Evolutionary conservation across 176 grass and related monocot genomes (phyloP).

Genomic region (Juncus effusus): DNA sequence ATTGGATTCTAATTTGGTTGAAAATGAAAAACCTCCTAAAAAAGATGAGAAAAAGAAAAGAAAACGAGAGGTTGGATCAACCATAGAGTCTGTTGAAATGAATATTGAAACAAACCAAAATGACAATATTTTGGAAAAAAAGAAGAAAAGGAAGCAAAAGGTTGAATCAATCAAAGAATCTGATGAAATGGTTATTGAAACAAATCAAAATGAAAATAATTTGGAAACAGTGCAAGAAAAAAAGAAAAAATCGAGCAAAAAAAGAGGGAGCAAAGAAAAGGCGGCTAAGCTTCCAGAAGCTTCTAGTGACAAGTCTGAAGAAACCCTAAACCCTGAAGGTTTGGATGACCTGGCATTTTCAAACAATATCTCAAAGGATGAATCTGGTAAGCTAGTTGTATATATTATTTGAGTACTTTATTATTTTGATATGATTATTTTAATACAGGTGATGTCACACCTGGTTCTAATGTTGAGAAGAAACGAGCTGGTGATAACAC

Average conservation of each 20-base stretch:
- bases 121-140: conserved; percentile 40
- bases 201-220: conserved; percentile 27
- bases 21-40: conserved; percentile 5
- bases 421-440: too few relatives aligned
- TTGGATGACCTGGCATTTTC: too few relatives aligned
- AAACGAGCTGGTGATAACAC: too few relatives aligned
- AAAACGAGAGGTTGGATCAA: not conserved
- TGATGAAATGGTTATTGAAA: conserved; percentile 32
- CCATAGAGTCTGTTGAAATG: too few relatives aligned
- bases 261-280: conserved; percentile 16
- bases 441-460: too few relatives aligned
- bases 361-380: too few relatives aligned
- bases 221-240: not conserved
- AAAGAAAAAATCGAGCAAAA: not conserved
- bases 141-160: conserved; percentile 38
- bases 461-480: too few relatives aligned
- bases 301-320: conserved; percentile 28
- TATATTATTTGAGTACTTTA: too few relatives aligned
- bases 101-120: conserved; percentile 28
- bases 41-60: not conserved
- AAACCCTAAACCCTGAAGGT: too few relatives aligned
- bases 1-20: conserved; percentile 30
- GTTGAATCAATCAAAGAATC: conserved; percentile 33
- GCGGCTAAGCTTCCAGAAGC: conserved; percentile 30
- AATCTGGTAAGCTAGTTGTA: too few relatives aligned